Base-by-base conservation (phyloP, 768 basidiomycete genomes). In the Termitomyces sp. region DNA sequence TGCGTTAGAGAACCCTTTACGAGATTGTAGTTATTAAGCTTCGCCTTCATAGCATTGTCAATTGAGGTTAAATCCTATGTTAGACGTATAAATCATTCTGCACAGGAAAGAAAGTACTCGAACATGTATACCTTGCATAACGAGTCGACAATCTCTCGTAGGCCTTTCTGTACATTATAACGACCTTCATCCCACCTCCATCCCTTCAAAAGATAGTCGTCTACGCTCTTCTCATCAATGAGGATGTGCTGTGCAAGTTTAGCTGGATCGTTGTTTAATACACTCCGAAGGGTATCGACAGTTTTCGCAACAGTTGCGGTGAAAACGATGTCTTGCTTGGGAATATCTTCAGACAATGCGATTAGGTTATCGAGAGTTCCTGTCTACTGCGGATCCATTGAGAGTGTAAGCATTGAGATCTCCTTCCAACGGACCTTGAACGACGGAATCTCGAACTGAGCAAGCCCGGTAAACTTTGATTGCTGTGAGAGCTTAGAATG, bases 181-280 rank as follows among this genome's bases (percentile, higher is more conserved):
- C 96, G 83, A 21, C 91, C 86, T 65, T 88, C 86, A 66, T 98
- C 95, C 97, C 97, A 99, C 63, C 78, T 82, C 95, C 95, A 99
- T 5, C 78, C 79, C 3, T 74, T 72, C n/a, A 95, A 68, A 14
- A 95, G 71, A 67, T 94, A 94, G 54, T 84, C 81, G 56, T 96
- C 91, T 7, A 90, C 82, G 31, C 76, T 80, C 57, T 81, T 76
- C 66, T 96, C 94, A 62, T 96, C 87, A 19, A 95, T 83, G 38
- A 87, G 76, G 40, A 88, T 74, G 66, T 94, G 90, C 66, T 89
- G 89, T 14, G 77, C 71, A 50, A 91, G 78, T 68, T 87, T 91
- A 51, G 77, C 68, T 4, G 88, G 82, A 64, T 97, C 92, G 63
- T 96, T 95, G 67, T 93, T 93, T 45, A 94, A 73, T 54, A 99